Base-by-base conservation (phyloP, 257 asterid genomes). In the Solanum rostratum region DNA sequence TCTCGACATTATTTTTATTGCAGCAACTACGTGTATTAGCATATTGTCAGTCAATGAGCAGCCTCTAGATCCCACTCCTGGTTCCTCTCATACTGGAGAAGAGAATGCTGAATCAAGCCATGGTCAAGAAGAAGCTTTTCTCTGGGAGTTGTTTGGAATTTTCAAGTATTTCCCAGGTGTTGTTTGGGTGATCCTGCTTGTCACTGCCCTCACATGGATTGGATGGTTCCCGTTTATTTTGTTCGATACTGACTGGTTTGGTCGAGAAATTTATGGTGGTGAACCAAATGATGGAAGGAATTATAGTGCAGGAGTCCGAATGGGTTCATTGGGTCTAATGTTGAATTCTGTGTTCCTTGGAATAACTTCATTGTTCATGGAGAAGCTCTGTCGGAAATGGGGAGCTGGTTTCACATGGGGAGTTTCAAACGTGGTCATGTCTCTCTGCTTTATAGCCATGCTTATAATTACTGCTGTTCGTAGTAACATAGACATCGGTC, bases 401-500 rank as follows among this genome's bases (percentile, higher is more conserved):
- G 98, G 99, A 4, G 97, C 99, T 78, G 98, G 95, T 85, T 92
- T 93, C 90, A 89, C 93, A 10, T 95, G 99, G 99, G 98, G 99
- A 80, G 65, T 95, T 86, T 94, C 99, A 4, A 94, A 91, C 60
- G 85, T 95, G 80, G 54, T 95, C 74, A 87, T 92, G 96, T 86
- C 97, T 79, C 89, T 95, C 79, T 88, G 95, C 89, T 93, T 91
- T 87, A 88, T 93, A 87, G 92, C 92, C 37, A 93, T 94, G 98
- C 93, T 93, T 84, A 59, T 91, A 80, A 86, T 94, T 81, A 33
- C 93, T 85, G 92, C 92, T 10, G 27, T 90, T 66, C 89, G 90
- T 88, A 63, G 86, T 60, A 86, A 85, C 82, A 86, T 94, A 89
- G 91, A 88, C 69, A 85, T 85, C 30, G 92, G 87, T 37, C 60